Conservation (phyloP, 768 basidiomycete species). For the Suillus clintonianus region DNA sequence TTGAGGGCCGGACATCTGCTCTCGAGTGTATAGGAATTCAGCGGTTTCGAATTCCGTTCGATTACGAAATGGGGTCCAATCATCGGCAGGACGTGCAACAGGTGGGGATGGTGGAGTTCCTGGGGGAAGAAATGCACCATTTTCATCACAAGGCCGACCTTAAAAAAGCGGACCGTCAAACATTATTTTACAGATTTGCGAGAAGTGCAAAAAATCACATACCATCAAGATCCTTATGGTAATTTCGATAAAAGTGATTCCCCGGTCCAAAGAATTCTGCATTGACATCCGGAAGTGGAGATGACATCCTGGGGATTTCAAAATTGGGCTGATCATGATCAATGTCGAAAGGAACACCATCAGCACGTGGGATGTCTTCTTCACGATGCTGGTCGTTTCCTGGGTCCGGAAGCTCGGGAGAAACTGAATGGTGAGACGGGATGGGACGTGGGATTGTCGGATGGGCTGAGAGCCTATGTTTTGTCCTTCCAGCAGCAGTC, state of each 20-base stretch:
- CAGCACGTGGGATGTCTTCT: too few species aligned
- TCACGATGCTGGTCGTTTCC: too few species aligned
- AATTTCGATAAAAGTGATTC: conserved; percentile 1
- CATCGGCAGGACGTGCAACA: not conserved
- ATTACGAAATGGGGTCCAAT: conserved; percentile 17
- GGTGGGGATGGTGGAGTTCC: conserved; percentile 6
- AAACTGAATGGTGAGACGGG: too few species aligned
- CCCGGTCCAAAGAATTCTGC: conserved; percentile 2
- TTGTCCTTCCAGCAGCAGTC: not conserved
- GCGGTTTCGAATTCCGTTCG: conserved; percentile 17
- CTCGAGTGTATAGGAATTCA: conserved; percentile 18
- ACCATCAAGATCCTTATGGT: not conserved
- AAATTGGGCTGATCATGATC: too few species aligned
- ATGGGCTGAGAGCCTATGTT: not conserved
- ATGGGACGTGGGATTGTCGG: not conserved
- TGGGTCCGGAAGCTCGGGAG: too few species aligned
- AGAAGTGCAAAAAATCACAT: not conserved
- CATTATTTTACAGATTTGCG: not conserved
- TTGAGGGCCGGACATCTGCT: conserved; percentile 21
- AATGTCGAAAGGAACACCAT: too few species aligned
- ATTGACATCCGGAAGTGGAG: not conserved
- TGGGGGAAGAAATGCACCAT: not conserved
- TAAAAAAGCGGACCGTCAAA: not conserved
- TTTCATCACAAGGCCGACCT: conserved; percentile 9
- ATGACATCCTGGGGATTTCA: not conserved